Conservation (phyloP, 768 basidiomycete species). For the Crepidotus variabilis region DNA sequence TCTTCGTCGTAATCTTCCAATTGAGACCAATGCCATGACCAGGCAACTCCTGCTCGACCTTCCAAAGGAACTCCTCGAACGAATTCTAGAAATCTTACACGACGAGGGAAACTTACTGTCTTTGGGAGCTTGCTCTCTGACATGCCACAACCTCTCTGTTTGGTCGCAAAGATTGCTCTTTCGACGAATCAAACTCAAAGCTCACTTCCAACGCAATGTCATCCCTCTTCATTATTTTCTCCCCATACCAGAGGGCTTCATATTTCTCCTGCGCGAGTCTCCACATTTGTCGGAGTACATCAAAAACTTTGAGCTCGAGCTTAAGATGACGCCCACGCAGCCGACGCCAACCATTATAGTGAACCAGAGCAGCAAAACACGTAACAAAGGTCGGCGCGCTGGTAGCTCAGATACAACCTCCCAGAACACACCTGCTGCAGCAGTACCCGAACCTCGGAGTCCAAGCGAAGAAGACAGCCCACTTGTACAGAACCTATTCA, state of each 20-base stretch:
- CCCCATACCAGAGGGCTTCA: neutral
- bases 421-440: too few relatives aligned
- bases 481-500: neutral
- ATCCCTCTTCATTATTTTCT: neutral
- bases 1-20: too few relatives aligned
- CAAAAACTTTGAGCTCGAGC: neutral
- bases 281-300: neutral
- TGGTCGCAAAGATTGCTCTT: neutral
- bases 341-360: too few relatives aligned
- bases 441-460: too few relatives aligned
- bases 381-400: too few relatives aligned
- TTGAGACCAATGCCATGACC: too few relatives aligned
- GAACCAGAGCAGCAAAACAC: too few relatives aligned
- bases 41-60: neutral
- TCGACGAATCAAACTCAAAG: neutral
- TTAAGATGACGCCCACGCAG: neutral
- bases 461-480: neutral
- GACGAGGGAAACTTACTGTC: neutral
- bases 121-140: neutral
- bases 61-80: neutral
- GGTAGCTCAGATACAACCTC: too few relatives aligned
- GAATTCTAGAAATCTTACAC: neutral
- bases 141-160: neutral
- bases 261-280: neutral
- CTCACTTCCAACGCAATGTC: neutral